phyloP scores from a whole-genome alignment of 2,329 filamentous ascomycete genomes.

The Fusarium napiforme region DNA sequence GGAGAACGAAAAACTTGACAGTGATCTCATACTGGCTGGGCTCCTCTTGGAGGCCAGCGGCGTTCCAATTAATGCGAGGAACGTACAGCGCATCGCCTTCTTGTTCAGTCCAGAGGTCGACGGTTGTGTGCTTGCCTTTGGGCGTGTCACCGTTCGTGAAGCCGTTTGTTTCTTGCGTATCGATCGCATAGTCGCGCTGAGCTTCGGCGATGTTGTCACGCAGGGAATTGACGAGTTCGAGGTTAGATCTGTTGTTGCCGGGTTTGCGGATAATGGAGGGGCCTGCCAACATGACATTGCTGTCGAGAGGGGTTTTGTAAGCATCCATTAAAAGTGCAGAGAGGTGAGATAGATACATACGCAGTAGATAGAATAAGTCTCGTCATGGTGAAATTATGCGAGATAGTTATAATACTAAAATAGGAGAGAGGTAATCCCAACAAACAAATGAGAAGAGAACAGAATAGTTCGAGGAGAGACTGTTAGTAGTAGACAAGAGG shows the following conservation, averaged over 20 bases:
- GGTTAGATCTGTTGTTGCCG: conserved; percentile 81
- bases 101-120: conserved; percentile 74
- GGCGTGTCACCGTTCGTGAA: conserved; percentile 47
- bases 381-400: conserved; percentile 62
- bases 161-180: conserved; percentile 46
- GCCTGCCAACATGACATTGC: conserved; percentile 86
- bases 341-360: conserved; percentile 61
- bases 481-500: conserved; percentile 20
- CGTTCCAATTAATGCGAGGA: conserved; percentile 78
- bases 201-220: conserved; percentile 83
- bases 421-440: background rate
- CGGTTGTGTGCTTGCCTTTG: conserved; percentile 34
- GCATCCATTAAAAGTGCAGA: conserved; percentile 17
- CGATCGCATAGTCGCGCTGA: conserved; percentile 68
- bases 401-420: background rate
- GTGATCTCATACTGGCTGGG: conserved; percentile 90
- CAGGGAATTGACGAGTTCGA: conserved; percentile 89
- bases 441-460: background rate
- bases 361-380: conserved; percentile 88
- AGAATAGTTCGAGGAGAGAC: background rate
- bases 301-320: conserved; percentile 48
- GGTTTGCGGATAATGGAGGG: conserved; percentile 86
- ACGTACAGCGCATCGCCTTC: conserved; percentile 74
- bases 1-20: conserved; percentile 93
- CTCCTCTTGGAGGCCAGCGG: conserved; percentile 81